Percentiles rank a stretch among this genome's conserved stretches.
Evolutionary conservation across 148 eudicot genomes (phyloP).

Genomic region (Rhododendron kiyosumense): DNA sequence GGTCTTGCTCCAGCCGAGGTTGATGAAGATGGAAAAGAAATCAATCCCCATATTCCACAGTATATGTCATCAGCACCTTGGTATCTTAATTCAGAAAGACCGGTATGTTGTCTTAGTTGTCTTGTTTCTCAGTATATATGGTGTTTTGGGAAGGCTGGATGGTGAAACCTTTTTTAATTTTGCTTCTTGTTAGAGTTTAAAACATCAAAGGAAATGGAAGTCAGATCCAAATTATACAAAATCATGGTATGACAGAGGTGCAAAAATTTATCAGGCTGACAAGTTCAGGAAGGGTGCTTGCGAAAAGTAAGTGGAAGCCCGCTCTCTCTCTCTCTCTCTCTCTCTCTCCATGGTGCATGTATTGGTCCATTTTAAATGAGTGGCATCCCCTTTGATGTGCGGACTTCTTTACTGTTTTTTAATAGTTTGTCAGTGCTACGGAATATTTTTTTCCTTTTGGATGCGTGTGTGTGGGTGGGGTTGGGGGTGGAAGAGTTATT

Average conservation of each 20-base stretch:
- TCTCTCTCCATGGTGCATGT: not conserved
- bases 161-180: not conserved
- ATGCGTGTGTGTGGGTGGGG: not conserved
- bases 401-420: not conserved
- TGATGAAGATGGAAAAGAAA: constrained; percentile 97
- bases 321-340: not conserved
- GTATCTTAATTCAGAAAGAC: constrained; percentile 87
- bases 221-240: constrained; percentile 68
- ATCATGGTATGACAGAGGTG: constrained; percentile 88
- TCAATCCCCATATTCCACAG: constrained; percentile 96
- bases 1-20: constrained; percentile 97
- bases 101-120: constrained; percentile 41
- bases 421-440: not conserved
- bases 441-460: not conserved
- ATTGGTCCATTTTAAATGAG: not conserved
- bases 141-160: not conserved
- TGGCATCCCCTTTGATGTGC: not conserved
- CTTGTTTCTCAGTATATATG: not conserved
- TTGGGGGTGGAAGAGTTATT: not conserved
- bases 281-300: constrained; percentile 88
- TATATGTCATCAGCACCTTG: constrained; percentile 98
- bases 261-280: constrained; percentile 60
- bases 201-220: constrained; percentile 97
- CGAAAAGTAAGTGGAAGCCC: constrained; percentile 53
- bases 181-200: constrained; percentile 49